These are phyloP conservation scores for Daldinia grandis DNA, from an alignment of 495 filamentous ascomycete species.

Conservation along the genomic window DNA sequence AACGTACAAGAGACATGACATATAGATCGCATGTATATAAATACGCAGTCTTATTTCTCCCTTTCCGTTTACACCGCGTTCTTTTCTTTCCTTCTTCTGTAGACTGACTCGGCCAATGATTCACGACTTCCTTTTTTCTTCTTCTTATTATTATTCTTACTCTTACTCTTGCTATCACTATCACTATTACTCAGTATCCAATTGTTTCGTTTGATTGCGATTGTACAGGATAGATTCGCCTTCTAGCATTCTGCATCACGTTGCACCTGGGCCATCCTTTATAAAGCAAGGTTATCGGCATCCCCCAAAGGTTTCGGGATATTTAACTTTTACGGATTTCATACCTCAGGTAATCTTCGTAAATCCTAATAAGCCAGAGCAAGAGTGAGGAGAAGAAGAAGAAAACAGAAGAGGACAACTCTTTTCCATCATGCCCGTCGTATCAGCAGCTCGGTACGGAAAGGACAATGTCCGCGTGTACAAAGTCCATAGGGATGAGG, in stretches of 20 bases:
- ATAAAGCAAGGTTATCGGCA: slow-evolving; percentile 20
- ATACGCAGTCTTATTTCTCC: slow-evolving; percentile 9
- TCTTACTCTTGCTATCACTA: slow-evolving; percentile 2
- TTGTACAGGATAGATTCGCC: slow-evolving; percentile 31
- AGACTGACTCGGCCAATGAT: slow-evolving; percentile 23
- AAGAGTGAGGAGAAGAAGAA: slow-evolving; percentile 10
- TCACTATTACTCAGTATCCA: slow-evolving; percentile 3
- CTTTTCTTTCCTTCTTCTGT: slow-evolving; percentile 18
- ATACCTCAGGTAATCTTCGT: slow-evolving; percentile 7
- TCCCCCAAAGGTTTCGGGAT: slow-evolving; percentile 7
- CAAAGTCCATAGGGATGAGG: slow-evolving; percentile 85
- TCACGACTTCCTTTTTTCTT: slow-evolving; percentile 11
- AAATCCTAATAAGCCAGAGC: background rate
- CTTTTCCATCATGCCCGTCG: slow-evolving; percentile 58
- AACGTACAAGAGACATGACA: slow-evolving; percentile 6
- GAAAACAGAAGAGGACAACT: slow-evolving; percentile 1
- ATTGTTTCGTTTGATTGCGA: slow-evolving; percentile 28
- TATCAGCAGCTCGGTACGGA: slow-evolving; percentile 83
- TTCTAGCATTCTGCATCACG: slow-evolving; percentile 29
- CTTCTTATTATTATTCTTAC: background rate
- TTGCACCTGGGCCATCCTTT: slow-evolving; percentile 22
- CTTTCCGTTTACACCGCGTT: slow-evolving; percentile 13
- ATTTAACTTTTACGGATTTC: slow-evolving; percentile 10
- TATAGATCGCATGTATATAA: slow-evolving; percentile 25
- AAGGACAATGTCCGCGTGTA: slow-evolving; percentile 98